Evolutionary conservation across 75 land plant genomes (phyloP), one percentile per base, ranked within the genome.

Genomic region (Pinus taeda): DNA sequence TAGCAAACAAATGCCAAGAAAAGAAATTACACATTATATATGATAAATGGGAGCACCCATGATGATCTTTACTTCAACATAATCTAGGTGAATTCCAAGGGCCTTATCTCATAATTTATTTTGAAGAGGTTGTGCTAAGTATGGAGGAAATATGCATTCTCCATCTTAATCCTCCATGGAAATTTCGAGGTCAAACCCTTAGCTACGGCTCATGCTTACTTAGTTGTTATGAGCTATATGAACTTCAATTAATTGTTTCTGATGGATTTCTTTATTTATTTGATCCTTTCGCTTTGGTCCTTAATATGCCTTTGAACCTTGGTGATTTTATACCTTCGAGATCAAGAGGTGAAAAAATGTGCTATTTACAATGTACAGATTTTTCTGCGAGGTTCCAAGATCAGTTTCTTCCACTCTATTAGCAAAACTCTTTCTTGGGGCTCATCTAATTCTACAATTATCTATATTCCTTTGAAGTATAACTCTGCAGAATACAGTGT

Each of bases 61-160:
- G 81, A 20, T 93, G 83, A 80, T 92, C 97, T 66, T 73, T 96
- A 76, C 87, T 96, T 59, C 99, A 96, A 82, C 90, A 93, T 26
- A 94, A 93, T 79, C 78, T 96, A 70, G 95, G 99, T 77, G 91
- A 94, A 59, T 94, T 88, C 81, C 99, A 96, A 85, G 97, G 97
- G 29, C 88, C 99, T 71, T 84, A 92, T 60, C 57, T 96, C 53
- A 85, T 88, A 66, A 85, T 88, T 73, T 85, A 87, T 56, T 63
- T 96, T 65, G 99, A 94, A 75, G 99, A 93, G 24, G 84, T 84
- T 71, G 85, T 56, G 76, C 83, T 96, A 79, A 92, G 85, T 67
- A 86, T 80, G 37, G 95, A 94, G 75, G 99, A 96, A 81, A 53
- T 96, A 61, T 89, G 94, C 74, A 80, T 83, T 58, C 87, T 96